phyloP scores from a whole-genome alignment of 78 protist genomes.

The Chrysochromulina tobinii region DNA sequence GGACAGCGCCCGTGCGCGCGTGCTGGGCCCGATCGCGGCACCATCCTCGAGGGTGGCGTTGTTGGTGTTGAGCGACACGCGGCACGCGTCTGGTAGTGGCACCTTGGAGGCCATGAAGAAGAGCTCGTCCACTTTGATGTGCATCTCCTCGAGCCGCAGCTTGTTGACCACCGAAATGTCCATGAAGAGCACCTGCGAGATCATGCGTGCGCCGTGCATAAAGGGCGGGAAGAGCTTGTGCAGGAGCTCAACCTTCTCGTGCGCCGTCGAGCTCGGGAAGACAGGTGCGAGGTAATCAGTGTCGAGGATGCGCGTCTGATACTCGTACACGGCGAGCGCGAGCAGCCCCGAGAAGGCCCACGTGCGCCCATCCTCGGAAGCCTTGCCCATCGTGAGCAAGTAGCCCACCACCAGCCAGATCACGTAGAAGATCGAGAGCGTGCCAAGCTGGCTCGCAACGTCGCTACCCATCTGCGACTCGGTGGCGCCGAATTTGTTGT shows the following conservation, averaged over 20 bases:
- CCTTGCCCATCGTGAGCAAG: conserved; percentile 12
- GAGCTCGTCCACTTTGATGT: background rate
- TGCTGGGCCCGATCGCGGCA: background rate
- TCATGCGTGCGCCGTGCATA: background rate
- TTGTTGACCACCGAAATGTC: background rate
- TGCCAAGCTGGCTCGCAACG: no score
- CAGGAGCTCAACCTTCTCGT: conserved; percentile 11
- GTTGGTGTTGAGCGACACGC: no score
- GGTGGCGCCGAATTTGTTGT: conserved; percentile 11
- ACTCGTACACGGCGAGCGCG: conserved; percentile 23
- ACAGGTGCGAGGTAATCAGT: background rate
- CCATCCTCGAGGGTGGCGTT: background rate
- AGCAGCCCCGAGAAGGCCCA: background rate
- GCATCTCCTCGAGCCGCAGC: background rate
- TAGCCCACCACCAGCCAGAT: background rate
- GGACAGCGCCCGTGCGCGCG: background rate
- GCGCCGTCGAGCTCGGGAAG: no score
- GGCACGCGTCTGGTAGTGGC: no score
- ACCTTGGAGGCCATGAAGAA: background rate
- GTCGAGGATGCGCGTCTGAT: background rate
- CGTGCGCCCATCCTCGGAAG: background rate
- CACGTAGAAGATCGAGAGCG: background rate
- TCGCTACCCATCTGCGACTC: background rate
- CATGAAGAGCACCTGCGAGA: background rate
- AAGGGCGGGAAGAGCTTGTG: conserved; percentile 13